phyloP scores from a whole-genome alignment of 2,329 filamentous ascomycete genomes.

The Ascochyta clinopodiicola region DNA sequence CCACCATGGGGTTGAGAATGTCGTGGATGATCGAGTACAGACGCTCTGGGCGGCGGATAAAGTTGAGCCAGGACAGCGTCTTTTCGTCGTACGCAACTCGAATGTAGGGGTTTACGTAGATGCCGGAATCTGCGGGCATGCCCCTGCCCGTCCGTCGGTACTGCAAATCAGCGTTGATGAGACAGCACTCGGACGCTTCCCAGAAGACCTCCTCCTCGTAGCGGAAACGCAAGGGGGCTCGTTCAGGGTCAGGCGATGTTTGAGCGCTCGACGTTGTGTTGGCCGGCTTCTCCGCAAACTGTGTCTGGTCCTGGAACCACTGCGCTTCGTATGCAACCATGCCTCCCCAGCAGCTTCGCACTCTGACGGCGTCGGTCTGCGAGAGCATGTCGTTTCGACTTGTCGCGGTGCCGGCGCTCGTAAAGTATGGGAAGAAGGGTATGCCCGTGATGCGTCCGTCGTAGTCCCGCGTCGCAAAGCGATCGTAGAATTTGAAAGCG shows the following conservation, averaged over 20 bases:
- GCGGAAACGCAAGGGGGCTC: constrained; percentile 53
- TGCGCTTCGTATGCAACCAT: constrained; percentile 72
- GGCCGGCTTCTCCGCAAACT: constrained; percentile 3
- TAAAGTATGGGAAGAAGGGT: constrained; percentile 73
- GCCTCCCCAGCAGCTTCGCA: constrained; percentile 78
- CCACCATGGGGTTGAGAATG: constrained; percentile 62
- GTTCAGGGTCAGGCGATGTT: constrained; percentile 23
- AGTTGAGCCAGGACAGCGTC: constrained; percentile 64
- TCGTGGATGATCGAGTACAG: constrained; percentile 67
- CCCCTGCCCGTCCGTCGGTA: constrained; percentile 46
- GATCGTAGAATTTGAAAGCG: constrained; percentile 74
- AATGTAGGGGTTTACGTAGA: constrained; percentile 78
- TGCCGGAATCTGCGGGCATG: constrained; percentile 58
- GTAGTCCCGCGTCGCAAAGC: constrained; percentile 72
- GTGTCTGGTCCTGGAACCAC: constrained; percentile 59
- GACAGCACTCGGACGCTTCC: constrained; percentile 58
- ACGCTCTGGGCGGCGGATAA: constrained; percentile 70
- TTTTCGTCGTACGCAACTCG: constrained; percentile 70
- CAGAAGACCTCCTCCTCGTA: constrained; percentile 53
- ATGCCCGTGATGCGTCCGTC: constrained; percentile 69
- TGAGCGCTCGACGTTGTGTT: constrained; percentile 28
- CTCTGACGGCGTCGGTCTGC: constrained; percentile 69
- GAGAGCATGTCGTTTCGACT: constrained; percentile 67
- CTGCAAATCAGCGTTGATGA: constrained; percentile 56
- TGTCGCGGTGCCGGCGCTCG: constrained; percentile 57